Conservation (phyloP, 116 monocot species). For the Thalassia testudinum region DNA sequence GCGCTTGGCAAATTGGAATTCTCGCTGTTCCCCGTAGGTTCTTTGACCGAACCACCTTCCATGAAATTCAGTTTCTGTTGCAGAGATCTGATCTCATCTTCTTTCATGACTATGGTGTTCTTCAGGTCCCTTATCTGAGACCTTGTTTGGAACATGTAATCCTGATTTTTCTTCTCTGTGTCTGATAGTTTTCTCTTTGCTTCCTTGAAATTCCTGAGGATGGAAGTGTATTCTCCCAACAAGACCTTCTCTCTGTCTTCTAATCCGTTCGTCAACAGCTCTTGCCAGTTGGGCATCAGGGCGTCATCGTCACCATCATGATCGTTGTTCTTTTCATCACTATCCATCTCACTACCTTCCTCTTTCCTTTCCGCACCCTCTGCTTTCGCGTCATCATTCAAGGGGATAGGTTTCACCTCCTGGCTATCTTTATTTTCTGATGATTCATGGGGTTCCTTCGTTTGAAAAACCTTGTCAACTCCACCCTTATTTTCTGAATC, state of each 20-base stretch:
- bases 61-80: constrained; percentile 23
- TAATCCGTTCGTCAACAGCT: constrained; percentile 26
- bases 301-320: not conserved
- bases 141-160: constrained; percentile 22
- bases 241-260: constrained; percentile 60
- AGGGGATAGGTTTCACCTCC: not conserved
- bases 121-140: constrained; percentile 35
- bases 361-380: not conserved
- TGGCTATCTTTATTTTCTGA: not conserved
- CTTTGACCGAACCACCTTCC: constrained; percentile 9
- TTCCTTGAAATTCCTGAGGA: constrained; percentile 57
- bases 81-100: constrained; percentile 61
- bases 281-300: constrained; percentile 21
- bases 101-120: constrained; percentile 40
- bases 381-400: not conserved
- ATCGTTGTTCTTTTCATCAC: not conserved
- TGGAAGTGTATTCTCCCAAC: constrained; percentile 47
- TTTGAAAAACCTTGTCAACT: not conserved
- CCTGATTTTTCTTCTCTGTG: constrained; percentile 54
- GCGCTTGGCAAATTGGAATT: not conserved
- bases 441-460: not conserved
- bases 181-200: constrained; percentile 45
- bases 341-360: not conserved
- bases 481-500: not conserved
- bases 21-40: not conserved